Percentiles rank a stretch among this genome's conserved stretches.
Evolutionary conservation across 139 green algal species (phyloP).

Genomic region (Ettlia oleoabundans): DNA sequence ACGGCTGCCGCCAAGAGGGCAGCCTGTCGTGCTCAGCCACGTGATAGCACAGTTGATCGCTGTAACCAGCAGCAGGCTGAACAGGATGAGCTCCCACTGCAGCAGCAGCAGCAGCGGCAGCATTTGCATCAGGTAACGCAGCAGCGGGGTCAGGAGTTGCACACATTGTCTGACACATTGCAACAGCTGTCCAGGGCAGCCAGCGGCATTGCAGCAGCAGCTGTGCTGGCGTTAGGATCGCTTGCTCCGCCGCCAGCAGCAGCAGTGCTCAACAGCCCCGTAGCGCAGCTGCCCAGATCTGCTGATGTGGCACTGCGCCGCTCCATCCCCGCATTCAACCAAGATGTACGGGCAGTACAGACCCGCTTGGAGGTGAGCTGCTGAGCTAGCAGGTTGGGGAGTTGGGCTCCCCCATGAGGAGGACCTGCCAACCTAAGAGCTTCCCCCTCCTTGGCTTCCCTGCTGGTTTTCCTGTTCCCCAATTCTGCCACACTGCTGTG

Average conservation of each 20-base stretch:
- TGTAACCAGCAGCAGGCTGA: too few species aligned
- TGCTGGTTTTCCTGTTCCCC: too few species aligned
- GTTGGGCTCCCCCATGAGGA: too few species aligned
- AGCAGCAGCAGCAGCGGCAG: too few species aligned
- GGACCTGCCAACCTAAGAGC: too few species aligned
- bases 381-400: too few species aligned
- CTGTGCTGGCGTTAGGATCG: background rate
- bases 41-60: too few species aligned
- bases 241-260: slow-evolving; percentile 41
- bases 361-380: slow-evolving; percentile 52
- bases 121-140: background rate
- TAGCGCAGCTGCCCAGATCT: slow-evolving; percentile 66
- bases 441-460: too few species aligned
- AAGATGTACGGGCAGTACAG: slow-evolving; percentile 66
- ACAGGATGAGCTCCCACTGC: too few species aligned
- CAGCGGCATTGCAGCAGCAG: slow-evolving; percentile 2
- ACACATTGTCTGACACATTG: background rate
- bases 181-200: background rate
- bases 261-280: slow-evolving; percentile 78
- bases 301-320: slow-evolving; percentile 71
- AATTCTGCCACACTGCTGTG: too few species aligned
- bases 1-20: too few species aligned
- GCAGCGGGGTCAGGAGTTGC: background rate
- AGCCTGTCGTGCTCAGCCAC: background rate
- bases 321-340: slow-evolving; percentile 85